These are phyloP conservation scores for Neopestalotiopsis rosae DNA, from an alignment of 2,329 filamentous ascomycete species.

Conservation along the genomic window DNA sequence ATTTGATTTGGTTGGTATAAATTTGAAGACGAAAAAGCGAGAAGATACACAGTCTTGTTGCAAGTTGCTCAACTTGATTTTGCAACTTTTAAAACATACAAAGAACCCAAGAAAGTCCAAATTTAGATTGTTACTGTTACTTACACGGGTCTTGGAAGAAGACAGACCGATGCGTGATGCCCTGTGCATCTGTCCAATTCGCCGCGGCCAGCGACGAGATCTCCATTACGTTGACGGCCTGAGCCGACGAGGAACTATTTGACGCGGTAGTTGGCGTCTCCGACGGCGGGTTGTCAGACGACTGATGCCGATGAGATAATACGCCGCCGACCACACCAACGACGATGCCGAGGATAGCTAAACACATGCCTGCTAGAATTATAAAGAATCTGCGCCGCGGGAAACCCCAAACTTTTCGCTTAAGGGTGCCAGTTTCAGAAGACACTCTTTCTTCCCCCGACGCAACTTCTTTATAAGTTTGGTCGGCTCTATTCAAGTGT, in stretches of 20 bases:
- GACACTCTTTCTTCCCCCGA: no score
- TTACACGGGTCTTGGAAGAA: conserved; percentile 32
- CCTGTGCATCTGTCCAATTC: conserved; percentile 32
- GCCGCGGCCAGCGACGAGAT: conserved; percentile 29
- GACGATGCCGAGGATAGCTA: conserved; percentile 25
- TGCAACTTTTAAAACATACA: no score
- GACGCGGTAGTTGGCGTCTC: neutral
- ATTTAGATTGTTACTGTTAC: neutral
- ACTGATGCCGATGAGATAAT: conserved; percentile 9
- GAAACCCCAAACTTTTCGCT: conserved; percentile 25
- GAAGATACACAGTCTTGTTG: no score
- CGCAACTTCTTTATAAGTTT: neutral
- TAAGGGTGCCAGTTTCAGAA: no score
- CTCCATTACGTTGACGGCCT: conserved; percentile 21
- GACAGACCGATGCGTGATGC: conserved; percentile 25
- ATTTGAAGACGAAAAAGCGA: no score
- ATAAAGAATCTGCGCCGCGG: conserved; percentile 24
- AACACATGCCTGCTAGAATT: conserved; percentile 19
- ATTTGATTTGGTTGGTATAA: neutral
- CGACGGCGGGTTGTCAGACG: neutral
- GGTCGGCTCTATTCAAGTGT: neutral
- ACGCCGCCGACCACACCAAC: conserved; percentile 28
- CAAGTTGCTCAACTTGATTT: no score
- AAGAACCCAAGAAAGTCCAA: no score
- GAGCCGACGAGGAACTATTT: neutral